These are phyloP conservation scores for Endocladia muricata DNA, from an alignment of 31 red algal genomes.

Conservation along the genomic window DNA sequence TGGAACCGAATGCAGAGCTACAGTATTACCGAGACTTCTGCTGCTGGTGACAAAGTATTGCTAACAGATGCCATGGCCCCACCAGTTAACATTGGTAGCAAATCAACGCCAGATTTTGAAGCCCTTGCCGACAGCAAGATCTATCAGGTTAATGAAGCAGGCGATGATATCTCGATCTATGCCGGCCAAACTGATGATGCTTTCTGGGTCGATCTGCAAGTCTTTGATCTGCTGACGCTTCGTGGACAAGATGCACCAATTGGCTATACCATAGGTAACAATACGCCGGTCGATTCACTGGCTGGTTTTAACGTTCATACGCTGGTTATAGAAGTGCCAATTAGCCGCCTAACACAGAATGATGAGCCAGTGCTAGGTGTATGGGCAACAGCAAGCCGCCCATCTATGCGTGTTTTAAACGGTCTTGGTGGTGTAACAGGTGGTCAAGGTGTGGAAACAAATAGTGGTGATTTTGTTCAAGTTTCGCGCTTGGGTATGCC, in stretches of 20 bases:
- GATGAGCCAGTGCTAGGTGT: too few relatives aligned
- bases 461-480: slow-evolving; percentile 5
- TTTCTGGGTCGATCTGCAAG: background rate
- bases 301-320: background rate
- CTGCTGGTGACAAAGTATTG: background rate
- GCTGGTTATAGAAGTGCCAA: background rate
- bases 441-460: too few relatives aligned
- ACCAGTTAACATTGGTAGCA: slow-evolving; percentile 5
- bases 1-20: background rate
- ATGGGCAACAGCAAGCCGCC: too few relatives aligned
- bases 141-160: background rate
- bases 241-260: slow-evolving; percentile 17
- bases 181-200: slow-evolving; percentile 6
- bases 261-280: too few relatives aligned
- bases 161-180: background rate
- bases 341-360: too few relatives aligned
- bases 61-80: background rate
- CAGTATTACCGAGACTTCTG: background rate
- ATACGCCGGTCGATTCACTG: background rate
- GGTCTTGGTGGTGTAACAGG: too few relatives aligned
- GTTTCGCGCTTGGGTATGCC: slow-evolving; percentile 10
- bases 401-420: too few relatives aligned
- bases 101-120: background rate
- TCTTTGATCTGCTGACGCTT: slow-evolving; percentile 6
- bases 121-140: background rate